phyloP scores from a whole-genome alignment of 2,329 filamentous ascomycete genomes.

The Plectosphaerella plurivora region DNA sequence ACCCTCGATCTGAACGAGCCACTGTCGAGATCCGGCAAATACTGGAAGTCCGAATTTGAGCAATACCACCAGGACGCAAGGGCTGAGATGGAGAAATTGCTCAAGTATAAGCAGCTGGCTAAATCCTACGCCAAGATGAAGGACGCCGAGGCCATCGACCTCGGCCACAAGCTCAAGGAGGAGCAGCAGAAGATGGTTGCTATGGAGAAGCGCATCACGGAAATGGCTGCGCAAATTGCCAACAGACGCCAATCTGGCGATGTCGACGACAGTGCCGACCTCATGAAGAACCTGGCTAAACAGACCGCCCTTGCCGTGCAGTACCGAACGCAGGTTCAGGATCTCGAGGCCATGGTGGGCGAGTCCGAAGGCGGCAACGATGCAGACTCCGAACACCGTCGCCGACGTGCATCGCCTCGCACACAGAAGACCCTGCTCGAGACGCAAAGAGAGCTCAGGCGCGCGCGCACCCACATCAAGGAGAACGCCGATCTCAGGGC shows the following conservation, averaged over 20 bases:
- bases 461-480: slow-evolving; percentile 48
- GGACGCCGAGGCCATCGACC: slow-evolving; percentile 63
- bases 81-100: slow-evolving; percentile 70
- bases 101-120: slow-evolving; percentile 74
- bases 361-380: slow-evolving; percentile 31
- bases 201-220: slow-evolving; percentile 59
- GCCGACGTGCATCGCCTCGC: slow-evolving; percentile 38
- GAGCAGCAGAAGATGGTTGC: slow-evolving; percentile 61
- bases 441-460: slow-evolving; percentile 48
- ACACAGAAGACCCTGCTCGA: slow-evolving; percentile 49
- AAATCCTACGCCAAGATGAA: slow-evolving; percentile 77
- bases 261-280: slow-evolving; percentile 38
- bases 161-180: slow-evolving; percentile 61
- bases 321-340: slow-evolving; percentile 55
- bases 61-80: slow-evolving; percentile 69
- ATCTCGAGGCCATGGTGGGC: slow-evolving; percentile 48
- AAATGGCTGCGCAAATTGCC: slow-evolving; percentile 54
- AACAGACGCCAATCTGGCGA: slow-evolving; percentile 28
- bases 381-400: slow-evolving; percentile 22
- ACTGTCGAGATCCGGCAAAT: slow-evolving; percentile 68
- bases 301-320: slow-evolving; percentile 54
- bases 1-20: slow-evolving; percentile 71
- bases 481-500: slow-evolving; percentile 47
- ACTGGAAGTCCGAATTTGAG: slow-evolving; percentile 77
- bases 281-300: slow-evolving; percentile 50